Conservation (phyloP, 768 basidiomycete genomes). For the Lactarius akahatsu region DNA sequence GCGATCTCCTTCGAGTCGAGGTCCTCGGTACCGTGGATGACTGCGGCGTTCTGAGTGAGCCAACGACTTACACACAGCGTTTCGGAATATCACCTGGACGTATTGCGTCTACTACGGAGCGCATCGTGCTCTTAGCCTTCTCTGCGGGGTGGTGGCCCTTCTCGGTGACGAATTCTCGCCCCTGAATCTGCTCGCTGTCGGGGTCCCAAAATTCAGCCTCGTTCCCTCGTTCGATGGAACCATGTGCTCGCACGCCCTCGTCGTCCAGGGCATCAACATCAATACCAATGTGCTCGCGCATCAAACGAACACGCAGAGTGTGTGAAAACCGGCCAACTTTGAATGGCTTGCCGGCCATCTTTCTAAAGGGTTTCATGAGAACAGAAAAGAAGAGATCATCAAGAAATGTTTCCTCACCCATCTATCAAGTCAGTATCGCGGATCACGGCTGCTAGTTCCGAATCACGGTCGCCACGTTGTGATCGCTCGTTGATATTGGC, state of each 20-base stretch:
- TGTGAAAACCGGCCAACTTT: slow-evolving; percentile 98
- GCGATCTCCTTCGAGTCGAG: slow-evolving; percentile 38
- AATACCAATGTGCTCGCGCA: slow-evolving; percentile 95
- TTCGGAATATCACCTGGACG: slow-evolving; percentile 48
- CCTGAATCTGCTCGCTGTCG: slow-evolving; percentile 60
- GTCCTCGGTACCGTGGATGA: slow-evolving; percentile 42
- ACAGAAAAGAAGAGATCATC: too few species aligned
- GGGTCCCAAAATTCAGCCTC: slow-evolving; percentile 72
- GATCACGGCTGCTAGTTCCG: slow-evolving; percentile 89
- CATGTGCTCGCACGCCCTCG: slow-evolving; percentile 60
- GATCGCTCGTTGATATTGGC: slow-evolving; percentile 99
- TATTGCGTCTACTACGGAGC: slow-evolving; percentile 25
- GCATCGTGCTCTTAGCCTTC: slow-evolving; percentile 29
- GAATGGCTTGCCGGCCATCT: slow-evolving; percentile 92
- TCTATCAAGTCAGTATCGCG: slow-evolving; percentile 97
- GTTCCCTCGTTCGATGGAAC: slow-evolving; percentile 50
- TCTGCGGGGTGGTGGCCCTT: slow-evolving; percentile 30
- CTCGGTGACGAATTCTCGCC: slow-evolving; percentile 42
- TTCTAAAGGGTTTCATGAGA: slow-evolving; percentile 44
- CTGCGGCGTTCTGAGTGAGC: slow-evolving; percentile 37
- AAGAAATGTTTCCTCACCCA: slow-evolving; percentile 45
- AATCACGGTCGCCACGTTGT: slow-evolving; percentile 94
- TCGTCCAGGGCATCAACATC: slow-evolving; percentile 89
- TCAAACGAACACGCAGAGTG: slow-evolving; percentile 86
- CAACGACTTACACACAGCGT: neutral